phyloP scores from a whole-genome alignment of 495 filamentous ascomycete genomes.

The Lophiostoma macrostomum region DNA sequence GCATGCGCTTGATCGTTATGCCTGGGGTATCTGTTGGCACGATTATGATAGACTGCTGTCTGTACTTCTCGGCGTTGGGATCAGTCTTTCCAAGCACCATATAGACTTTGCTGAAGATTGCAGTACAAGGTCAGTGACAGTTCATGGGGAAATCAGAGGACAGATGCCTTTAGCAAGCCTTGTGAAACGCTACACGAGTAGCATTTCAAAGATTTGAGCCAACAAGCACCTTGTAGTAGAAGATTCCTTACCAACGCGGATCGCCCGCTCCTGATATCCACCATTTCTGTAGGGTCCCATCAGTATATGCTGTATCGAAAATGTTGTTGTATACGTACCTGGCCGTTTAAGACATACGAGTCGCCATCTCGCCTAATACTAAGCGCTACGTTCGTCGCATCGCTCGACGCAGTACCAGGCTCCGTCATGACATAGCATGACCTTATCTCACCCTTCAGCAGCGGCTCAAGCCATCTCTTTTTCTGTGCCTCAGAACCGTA shows the following conservation, averaged over 20 bases:
- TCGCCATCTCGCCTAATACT: conserved; percentile 76
- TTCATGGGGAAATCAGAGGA: too few relatives aligned
- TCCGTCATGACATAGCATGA: conserved; percentile 95
- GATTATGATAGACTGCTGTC: conserved; percentile 84
- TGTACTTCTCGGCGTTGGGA: conserved; percentile 71
- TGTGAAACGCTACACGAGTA: too few relatives aligned
- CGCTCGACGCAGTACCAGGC: conserved; percentile 77
- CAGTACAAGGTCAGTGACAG: too few relatives aligned
- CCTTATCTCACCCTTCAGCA: conserved; percentile 81
- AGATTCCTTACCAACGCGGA: too few relatives aligned
- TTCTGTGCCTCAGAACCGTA: conserved; percentile 91
- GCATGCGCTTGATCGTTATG: conserved; percentile 79
- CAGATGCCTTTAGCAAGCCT: too few relatives aligned
- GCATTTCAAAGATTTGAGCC: too few relatives aligned
- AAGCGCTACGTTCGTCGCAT: conserved; percentile 85
- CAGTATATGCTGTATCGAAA: neutral
- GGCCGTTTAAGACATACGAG: conserved; percentile 81
- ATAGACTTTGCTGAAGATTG: conserved; percentile 83
- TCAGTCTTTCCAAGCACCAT: conserved; percentile 89
- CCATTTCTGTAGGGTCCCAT: too few relatives aligned
- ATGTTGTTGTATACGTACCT: conserved; percentile 47
- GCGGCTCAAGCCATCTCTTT: conserved; percentile 74
- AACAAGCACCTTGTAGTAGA: too few relatives aligned
- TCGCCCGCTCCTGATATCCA: conserved; percentile 92
- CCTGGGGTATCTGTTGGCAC: conserved; percentile 73